Evolutionary conservation across 495 filamentous ascomycete genomes (phyloP), one percentile per base, ranked within the genome.

Genomic region (Pseudoneurospora amorphoporcata): DNA sequence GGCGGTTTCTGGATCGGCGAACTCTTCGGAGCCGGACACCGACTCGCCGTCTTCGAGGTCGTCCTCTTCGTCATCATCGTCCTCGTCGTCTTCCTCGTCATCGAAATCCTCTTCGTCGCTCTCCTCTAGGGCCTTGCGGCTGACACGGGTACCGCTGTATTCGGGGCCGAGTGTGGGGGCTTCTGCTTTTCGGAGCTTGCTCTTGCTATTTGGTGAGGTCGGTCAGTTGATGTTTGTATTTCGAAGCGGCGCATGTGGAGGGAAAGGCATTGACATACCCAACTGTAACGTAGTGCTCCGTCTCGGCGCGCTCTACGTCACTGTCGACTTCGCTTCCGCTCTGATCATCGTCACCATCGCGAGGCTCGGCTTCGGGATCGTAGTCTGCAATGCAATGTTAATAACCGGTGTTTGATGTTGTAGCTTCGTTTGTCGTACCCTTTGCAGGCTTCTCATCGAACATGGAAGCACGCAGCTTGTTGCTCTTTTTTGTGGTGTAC

Each of bases 211-310:
- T 4, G 61, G 94, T 94, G 19, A 92, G 93, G 75, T 23, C 70
- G 8, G 45, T 29, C 8, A 32, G 75, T 75, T 73, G 75, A 68
- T 65, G 47, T 37, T 37, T 12, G 23, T 8, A 9, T 68, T 7
- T 38, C 32, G 19, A 17, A 23, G 41, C 61, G 47, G 72, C n/a
- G 29, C 72, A 23, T 39, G 58, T 47, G 19, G 9, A 14, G 12
- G 19, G 4, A 12, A 53, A 0, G 19, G 19, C 8, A 47, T 29
- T 29, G 43, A 72, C 77, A 68, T 86, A 94, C 91, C 91, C 90
- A 76, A 97, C 92, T 71, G 87, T 81, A 35, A 90, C 86, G 79
- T 99, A 99, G 77, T 99, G 95, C 74, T 95, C 95, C 17, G 93
- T 89, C 23, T 77, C 89, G 80, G 73, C 86, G 77, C 80, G 81